Evolutionary conservation across 208 protist genomes (phyloP), one percentile per base, ranked within the genome.

Genomic region (Crithidia acanthocephali): DNA sequence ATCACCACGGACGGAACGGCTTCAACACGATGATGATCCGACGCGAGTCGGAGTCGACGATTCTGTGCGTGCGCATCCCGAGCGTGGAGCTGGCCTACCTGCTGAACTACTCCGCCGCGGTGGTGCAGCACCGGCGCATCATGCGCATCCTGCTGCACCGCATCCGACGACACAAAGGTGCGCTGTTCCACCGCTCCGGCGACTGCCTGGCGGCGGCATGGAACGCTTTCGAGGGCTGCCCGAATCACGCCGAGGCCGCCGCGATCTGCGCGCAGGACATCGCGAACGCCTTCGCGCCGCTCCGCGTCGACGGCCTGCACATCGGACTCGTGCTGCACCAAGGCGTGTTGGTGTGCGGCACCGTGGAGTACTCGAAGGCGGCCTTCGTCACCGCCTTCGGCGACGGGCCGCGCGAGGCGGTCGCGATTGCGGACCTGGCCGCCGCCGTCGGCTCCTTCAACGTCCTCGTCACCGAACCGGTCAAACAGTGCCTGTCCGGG

Each of bases 381-480:
- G 91, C 91, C 33, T 93, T 93, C 60, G 81, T 79, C 23, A 94
- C 88, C 3, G 88, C 86, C 11, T 96, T 96, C 72, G 91, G 91
- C 11, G 68, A 86, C 16, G 84, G 85, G 7, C 83, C 88, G 13
- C 68, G 84, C 22, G 80, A 93, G 66, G 86, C 85, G 18, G 62
- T 86, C 37, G 71, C 80, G 23, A 59, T 96, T 8, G 80, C 84
- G 3, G 81, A 92, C 37, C 80, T 94, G 16, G 91, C 86, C 20
- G 75, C 88, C 7, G 72, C 65, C 20, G 77, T 89, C 25, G 59
- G 67, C 25, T 81, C 56, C 27, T 85, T 94, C 23, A 78, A 79
- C 53, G 48, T 96, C 18, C 44, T 94, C 13, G 81, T 93, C 7
- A 84, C 91, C 15, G 88, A 96, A 67, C 81, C 88, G 22, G 88